A percentile compares a stretch with the other conserved stretches of the same genome.
phyloP scores from a whole-genome alignment of 148 eudicot genomes.

The Rhododendron williamsianum region DNA sequence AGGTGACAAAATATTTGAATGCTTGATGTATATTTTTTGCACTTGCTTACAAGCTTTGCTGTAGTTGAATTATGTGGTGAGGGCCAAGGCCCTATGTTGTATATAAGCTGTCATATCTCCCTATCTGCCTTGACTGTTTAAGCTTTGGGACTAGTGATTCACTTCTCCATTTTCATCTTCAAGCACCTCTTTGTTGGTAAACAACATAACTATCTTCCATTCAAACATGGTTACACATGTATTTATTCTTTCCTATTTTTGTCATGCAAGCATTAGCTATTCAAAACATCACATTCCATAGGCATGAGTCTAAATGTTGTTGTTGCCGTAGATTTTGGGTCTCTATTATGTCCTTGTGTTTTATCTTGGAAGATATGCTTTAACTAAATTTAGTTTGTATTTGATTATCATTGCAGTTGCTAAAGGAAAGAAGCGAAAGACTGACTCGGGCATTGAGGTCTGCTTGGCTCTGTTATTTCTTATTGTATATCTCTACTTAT shows the following conservation, averaged over 20 bases:
- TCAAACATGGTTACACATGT: neutral
- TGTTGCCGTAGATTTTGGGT: neutral
- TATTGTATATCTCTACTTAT: neutral
- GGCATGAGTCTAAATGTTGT: neutral
- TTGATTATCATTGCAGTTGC: slow-evolving; percentile 40
- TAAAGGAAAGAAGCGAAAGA: slow-evolving; percentile 91
- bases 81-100: neutral
- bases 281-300: neutral
- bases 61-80: neutral
- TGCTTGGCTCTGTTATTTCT: slow-evolving; percentile 21
- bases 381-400: slow-evolving; percentile 8
- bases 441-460: slow-evolving; percentile 73
- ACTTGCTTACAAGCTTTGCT: neutral
- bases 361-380: neutral
- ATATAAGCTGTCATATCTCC: neutral
- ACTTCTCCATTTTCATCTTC: neutral
- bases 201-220: neutral
- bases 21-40: neutral
- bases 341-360: neutral
- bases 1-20: neutral
- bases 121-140: neutral
- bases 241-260: neutral
- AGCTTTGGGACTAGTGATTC: neutral
- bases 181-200: neutral
- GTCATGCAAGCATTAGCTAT: neutral